Evolutionary conservation across 169 alveolate species (phyloP).

Genomic region (Eimeria mitis): DNA sequence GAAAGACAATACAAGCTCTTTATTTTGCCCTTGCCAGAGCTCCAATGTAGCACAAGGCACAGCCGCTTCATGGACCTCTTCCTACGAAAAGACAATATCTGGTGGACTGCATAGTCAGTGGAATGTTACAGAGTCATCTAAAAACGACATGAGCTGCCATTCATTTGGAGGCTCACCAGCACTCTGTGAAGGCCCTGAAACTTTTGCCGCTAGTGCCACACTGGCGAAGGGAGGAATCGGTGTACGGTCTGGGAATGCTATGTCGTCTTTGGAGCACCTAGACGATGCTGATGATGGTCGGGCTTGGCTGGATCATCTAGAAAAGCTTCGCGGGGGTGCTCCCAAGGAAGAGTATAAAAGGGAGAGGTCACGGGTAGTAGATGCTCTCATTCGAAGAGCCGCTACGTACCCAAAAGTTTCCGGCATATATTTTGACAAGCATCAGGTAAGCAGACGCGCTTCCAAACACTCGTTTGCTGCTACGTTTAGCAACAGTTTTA

Average conservation of each 20-base stretch:
- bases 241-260: background rate
- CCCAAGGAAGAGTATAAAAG: slow-evolving; percentile 85
- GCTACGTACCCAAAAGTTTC: slow-evolving; percentile 87
- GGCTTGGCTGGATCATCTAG: slow-evolving; percentile 77
- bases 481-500: background rate
- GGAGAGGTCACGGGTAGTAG: slow-evolving; percentile 86
- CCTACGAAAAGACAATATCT: slow-evolving; percentile 3
- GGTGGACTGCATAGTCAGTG: slow-evolving; percentile 32
- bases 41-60: slow-evolving; percentile 9
- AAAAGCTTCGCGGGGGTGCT: slow-evolving; percentile 80
- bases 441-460: slow-evolving; percentile 75
- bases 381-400: slow-evolving; percentile 86
- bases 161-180: background rate
- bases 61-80: slow-evolving; percentile 13
- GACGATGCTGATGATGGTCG: slow-evolving; percentile 78
- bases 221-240: background rate
- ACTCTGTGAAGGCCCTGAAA: slow-evolving; percentile 1
- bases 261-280: slow-evolving; percentile 10
- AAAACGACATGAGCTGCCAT: background rate
- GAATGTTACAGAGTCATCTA: background rate
- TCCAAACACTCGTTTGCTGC: background rate
- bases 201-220: background rate
- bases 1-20: background rate
- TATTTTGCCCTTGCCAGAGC: background rate
- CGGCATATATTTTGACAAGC: slow-evolving; percentile 88